Evolutionary conservation across 148 eudicot species (phyloP), one percentile per base, ranked within the genome.

Genomic region (Chenopodium formosanum): DNA sequence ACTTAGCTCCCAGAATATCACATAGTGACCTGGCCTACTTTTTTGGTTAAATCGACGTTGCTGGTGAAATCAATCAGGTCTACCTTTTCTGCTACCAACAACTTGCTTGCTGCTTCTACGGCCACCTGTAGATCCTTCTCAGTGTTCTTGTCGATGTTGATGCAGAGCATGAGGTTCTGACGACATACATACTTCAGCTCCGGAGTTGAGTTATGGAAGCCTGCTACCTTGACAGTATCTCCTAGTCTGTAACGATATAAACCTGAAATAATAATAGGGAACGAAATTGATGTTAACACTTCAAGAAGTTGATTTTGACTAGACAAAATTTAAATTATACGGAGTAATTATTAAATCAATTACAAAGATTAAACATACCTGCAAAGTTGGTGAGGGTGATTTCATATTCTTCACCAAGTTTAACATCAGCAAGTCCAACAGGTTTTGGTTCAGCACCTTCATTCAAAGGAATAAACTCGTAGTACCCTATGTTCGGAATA

Each of bases 131-230:
- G 82, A 73, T 97, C 99, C 75, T 88, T 90, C 85, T 97, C 99
- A 0, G 99, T 94, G 89, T 91, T 97, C 88, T 97, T 97, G 94
- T 97, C 99, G 20, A 97, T 89, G 89, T 97, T 94, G 66, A 97
- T 86, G 70, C 83, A 89, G 25, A 91, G 90, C 37, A 97, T 80
- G 20, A 97, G 93, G 83, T 91, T 97, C 1, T 89, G 89, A 67
- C 99, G 82, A 81, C 99, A 97, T 22, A 97, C 68, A 56, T 90
- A 97, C 73, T 97, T 89, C 46, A 97, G 90, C 72, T 92, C 90
- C 0, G 99, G 99, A 2, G 99, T 97, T 3, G 90, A 77, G 88
- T 94, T 97, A 87, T 94, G 90, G 89, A 97, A 97, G 1, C 95
- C 92, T 78, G 70, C 83, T 7, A 97, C 90, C 84, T 90, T 90